Base-by-base conservation (phyloP, 768 basidiomycete species). In the Hygrocybe punicea region DNA sequence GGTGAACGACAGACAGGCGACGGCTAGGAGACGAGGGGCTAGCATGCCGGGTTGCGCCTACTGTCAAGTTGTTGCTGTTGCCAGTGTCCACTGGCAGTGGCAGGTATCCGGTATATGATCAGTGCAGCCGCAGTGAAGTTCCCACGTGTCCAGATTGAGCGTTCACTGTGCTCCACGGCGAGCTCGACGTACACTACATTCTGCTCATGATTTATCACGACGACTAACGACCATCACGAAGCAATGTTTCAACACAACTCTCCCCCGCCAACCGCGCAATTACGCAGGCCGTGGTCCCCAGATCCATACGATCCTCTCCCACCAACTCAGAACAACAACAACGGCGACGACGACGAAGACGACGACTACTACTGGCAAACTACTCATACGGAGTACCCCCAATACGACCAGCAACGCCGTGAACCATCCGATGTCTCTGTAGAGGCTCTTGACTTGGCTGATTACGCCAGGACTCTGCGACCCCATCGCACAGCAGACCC, bases 401-500 rank as follows among this genome's bases (percentile, higher is more conserved):
- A 62, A 37, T 55, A 57, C 21, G 60, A 58, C 10, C 69, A 65
- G 47, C 70, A 67, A 51, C 71, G 72, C 25, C 69, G 81, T 58
- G 82, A 86, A 57, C 71, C 79, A 4, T 85, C 85, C 6, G 86
- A 87, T 57, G 78, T 77, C 24, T 86, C 85, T 54, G 78, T 87
- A 1, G 86, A 88, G 65, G 85, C 86, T 2, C 77, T 87, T 54
- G 87, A 89, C 70, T 76, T 89, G 21, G 86, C 86, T 33, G 87
- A 87, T 67, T 89, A 87, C 69, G 76, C 85, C 6, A 71, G 67
- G 58, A 82, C 81, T 17, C 74, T 86, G 21, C 71, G 74, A 21
- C 63, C 67, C 16, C 62, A 64, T 58, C 64, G 45, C 63, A 66
- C 24, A 40, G 59, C 3, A 60, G 65, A 42, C 70, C 73, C 21